Base-by-base conservation (phyloP, 495 filamentous ascomycete genomes). In the Podospora conica region DNA sequence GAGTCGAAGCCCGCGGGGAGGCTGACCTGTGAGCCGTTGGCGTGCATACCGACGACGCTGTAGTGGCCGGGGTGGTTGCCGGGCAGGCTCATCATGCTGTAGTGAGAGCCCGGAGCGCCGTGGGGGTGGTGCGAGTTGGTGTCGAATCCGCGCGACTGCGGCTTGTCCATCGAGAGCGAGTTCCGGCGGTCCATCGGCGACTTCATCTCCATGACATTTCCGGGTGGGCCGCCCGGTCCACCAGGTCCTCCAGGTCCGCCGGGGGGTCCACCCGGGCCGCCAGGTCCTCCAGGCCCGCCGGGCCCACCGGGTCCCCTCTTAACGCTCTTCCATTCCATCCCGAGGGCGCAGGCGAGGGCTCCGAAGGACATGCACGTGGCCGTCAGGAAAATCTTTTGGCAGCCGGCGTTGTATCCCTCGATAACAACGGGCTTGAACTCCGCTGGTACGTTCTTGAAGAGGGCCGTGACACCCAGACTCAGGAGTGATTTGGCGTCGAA, bases 261-360 rank as follows among this genome's bases (percentile, higher is more conserved):
- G 20, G 59, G 59, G 20, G 28, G 28, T 25, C 55, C 54, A 4
- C 63, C 40, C 0, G 40, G 40, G 8, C 40, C 40, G 15, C 40
- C 40, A 8, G 40, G 40, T 5, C 40, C 40, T 0, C 40, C 40
- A 6, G 40, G 40, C 11, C 64, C 53, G 9, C 65, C 66, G 55
- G 71, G 68, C 1, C 68, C 65, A 21, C 66, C 61, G 40, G 40
- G 70, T 0, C 66, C 69, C 72, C 77, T 80, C 75, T 87, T 88
- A 60, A 89, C 79, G 63, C 79, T 88, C 68, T 75, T 81, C 85
- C 86, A 89, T 70, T 89, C 86, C 80, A 89, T 83, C 23, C 76
- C 79, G 3, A 86, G 65, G 0, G 84, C 77, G 5, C 80, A 83
- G 6, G 86, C 55, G 20, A 87, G 72, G 20, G 80, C 76, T 4